Percentiles rank a stretch among this genome's conserved stretches.
Conservation (phyloP, 2,329 filamentous ascomycete species). For the Colletotrichum higginsianum region DNA sequence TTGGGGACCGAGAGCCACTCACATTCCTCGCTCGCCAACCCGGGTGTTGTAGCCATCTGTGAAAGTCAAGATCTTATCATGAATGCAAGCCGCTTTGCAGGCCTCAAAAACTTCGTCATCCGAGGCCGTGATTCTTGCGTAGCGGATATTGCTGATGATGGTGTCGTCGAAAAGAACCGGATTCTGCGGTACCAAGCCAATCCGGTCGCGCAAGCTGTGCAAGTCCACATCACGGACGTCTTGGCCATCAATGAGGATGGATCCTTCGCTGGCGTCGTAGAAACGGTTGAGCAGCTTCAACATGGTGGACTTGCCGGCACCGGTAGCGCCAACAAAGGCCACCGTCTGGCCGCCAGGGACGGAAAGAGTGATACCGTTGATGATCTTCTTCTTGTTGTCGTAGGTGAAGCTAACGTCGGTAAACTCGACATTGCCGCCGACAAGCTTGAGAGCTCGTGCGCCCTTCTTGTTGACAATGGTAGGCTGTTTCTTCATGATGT, state of each 20-base stretch:
- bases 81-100: constrained; percentile 69
- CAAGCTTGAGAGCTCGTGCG: constrained; percentile 65
- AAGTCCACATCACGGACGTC: constrained; percentile 70
- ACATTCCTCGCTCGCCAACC: constrained; percentile 67
- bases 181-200: constrained; percentile 71
- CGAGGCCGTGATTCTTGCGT: constrained; percentile 67
- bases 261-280: constrained; percentile 69
- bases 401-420: constrained; percentile 71
- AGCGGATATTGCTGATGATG: constrained; percentile 72
- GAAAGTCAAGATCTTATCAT: constrained; percentile 71
- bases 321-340: constrained; percentile 73
- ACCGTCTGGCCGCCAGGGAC: constrained; percentile 68
- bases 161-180: constrained; percentile 72
- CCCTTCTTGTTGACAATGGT: constrained; percentile 67
- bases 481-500: constrained; percentile 72
- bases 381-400: constrained; percentile 70
- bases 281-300: constrained; percentile 72
- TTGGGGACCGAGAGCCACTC: constrained; percentile 42
- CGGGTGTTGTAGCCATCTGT: constrained; percentile 66
- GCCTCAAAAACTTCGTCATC: constrained; percentile 70
- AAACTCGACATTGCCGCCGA: constrained; percentile 69
- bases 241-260: constrained; percentile 69
- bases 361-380: constrained; percentile 67
- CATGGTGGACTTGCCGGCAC: constrained; percentile 72
- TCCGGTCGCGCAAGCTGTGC: constrained; percentile 65